Evolutionary conservation across 176 grass and related monocot species (phyloP).

Genomic region (Rhynchospora breviuscula): DNA sequence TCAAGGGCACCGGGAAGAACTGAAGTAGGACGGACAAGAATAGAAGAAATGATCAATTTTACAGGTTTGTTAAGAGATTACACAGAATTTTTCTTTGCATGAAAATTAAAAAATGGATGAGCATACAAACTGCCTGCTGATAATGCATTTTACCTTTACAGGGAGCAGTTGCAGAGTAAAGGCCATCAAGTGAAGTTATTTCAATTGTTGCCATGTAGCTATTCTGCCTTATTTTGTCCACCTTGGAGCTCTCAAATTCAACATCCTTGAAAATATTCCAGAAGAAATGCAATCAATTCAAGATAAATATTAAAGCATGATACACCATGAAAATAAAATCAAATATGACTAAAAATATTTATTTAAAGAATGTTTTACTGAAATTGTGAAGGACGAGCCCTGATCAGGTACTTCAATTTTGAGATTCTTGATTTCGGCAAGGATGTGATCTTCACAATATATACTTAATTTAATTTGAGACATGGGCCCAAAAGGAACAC

Average conservation of each 20-base stretch:
- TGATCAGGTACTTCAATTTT: constrained; percentile 18
- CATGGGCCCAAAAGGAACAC: constrained; percentile 28
- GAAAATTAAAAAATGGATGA: background rate
- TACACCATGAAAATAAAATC: background rate
- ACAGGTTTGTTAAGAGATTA: background rate
- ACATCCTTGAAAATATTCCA: background rate
- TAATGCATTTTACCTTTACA: background rate
- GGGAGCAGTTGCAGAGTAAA: background rate
- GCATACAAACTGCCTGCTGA: background rate
- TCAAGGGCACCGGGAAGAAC: background rate
- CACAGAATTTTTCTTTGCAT: background rate
- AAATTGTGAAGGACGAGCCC: background rate
- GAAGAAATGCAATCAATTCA: background rate
- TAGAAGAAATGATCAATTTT: background rate
- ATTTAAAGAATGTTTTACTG: background rate
- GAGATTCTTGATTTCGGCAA: constrained; percentile 11
- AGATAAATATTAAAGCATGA: background rate
- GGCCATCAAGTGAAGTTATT: background rate
- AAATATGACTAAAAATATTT: background rate
- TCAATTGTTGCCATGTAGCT: background rate
- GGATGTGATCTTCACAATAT: constrained; percentile 23
- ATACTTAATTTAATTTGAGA: constrained; percentile 17
- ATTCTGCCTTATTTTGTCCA: background rate
- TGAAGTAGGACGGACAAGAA: background rate
- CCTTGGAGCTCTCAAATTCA: background rate